Conservation (phyloP, 2,329 filamentous ascomycete species). For the Cladophialophora yegresii region DNA sequence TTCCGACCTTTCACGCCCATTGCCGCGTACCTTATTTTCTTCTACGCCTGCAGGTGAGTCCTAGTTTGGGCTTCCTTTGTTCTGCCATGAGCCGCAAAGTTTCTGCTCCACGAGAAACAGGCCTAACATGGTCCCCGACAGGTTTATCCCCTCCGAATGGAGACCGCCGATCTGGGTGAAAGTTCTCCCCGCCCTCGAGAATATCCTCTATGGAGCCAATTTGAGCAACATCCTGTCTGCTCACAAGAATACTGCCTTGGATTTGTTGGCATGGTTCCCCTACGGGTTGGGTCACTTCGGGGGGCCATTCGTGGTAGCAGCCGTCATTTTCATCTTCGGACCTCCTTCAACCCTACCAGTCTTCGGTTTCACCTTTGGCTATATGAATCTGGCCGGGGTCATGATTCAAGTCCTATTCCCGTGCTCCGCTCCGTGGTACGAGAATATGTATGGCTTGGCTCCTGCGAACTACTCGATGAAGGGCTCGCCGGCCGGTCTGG, state of each 20-base stretch:
- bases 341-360: slow-evolving; percentile 82
- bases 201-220: slow-evolving; percentile 94
- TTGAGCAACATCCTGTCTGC: slow-evolving; percentile 93
- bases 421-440: slow-evolving; percentile 95
- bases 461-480: slow-evolving; percentile 90
- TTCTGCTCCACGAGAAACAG: not conserved
- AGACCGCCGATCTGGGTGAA: slow-evolving; percentile 94
- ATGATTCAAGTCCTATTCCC: slow-evolving; percentile 87
- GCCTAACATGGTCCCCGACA: slow-evolving; percentile 42
- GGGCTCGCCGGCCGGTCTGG: slow-evolving; percentile 85
- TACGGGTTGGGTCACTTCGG: slow-evolving; percentile 92
- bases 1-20: slow-evolving; percentile 85
- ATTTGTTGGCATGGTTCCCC: slow-evolving; percentile 88
- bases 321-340: slow-evolving; percentile 81
- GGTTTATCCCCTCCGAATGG: slow-evolving; percentile 86
- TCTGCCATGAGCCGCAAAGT: not conserved
- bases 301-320: slow-evolving; percentile 75
- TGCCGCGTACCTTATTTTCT: slow-evolving; percentile 83
- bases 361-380: slow-evolving; percentile 85
- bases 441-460: slow-evolving; percentile 85
- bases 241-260: slow-evolving; percentile 78
- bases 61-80: not conserved
- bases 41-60: slow-evolving; percentile 88
- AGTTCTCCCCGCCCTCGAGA: slow-evolving; percentile 89
- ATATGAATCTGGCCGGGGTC: slow-evolving; percentile 86